Base-by-base conservation (phyloP, 2,329 filamentous ascomycete species). In the Ophiostoma sp. region DNA sequence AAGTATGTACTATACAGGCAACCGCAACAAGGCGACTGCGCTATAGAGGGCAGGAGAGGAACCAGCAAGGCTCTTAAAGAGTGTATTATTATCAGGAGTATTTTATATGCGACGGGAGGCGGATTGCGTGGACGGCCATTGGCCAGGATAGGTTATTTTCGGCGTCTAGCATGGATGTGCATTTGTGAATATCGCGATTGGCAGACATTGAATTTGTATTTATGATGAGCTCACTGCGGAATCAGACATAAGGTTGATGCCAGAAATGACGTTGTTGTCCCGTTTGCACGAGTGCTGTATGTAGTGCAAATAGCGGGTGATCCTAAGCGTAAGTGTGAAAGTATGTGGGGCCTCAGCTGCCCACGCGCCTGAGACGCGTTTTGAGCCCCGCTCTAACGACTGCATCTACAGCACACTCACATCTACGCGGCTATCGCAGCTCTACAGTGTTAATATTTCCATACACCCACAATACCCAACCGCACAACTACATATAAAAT, bases 321-420 rank as follows among this genome's bases (percentile, higher is more conserved):
- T 23, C n/a, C n/a, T 52, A 52, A 48, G 10, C 13, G 6, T 39
- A 39, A n/a, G 17, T 44, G 15, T 17, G 20, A 20, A 20, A 57
- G 52, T 57, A n/a, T 57, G 52, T 54, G 35, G 54, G 36, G 1
- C 44, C 44, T 20, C 44, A 33, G n/a, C 36, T 44, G 65, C 39
- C 57, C 17, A 62, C 57, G 44, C 66, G 67, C 35, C 39, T 41
- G n/a, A 68, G 36, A 64, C 65, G 69, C 62, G 69, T 62, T 67
- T 67, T 33, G 62, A 27, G 68, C 68, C 68, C 68, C 68, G 62
- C 68, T 66, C 44, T 41, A 33, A 52, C 60, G 39, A 69, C 68
- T 23, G 13, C 57, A 27, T 23, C n/a, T 23, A 4, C 7, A 54
- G 13, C 44, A 17, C 13, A 17, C 13, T 48, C 13, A 48, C 44